Evolutionary conservation across 805 yeast genomes (phyloP), one percentile per base, ranked within the genome.

Genomic region (Yamadazyma takamatsuzukensis): DNA sequence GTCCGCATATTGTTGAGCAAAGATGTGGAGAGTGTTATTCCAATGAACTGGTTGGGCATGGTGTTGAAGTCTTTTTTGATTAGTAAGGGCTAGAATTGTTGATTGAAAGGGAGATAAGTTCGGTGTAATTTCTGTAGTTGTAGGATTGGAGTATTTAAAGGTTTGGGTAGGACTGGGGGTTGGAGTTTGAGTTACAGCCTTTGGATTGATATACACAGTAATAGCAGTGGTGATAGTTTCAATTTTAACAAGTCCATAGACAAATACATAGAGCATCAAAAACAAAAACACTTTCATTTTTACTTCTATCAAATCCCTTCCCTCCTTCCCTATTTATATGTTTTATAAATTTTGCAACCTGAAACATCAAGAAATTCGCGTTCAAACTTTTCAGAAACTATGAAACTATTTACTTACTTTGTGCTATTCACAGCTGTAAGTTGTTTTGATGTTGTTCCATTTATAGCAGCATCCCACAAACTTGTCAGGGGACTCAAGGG

Each of bases 401-500:
- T n/a, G n/a, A n/a, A n/a, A n/a, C n/a, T n/a, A n/a, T n/a, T n/a
- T n/a, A n/a, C n/a, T n/a, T n/a, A n/a, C n/a, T n/a, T n/a, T n/a
- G n/a, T n/a, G n/a, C n/a, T n/a, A n/a, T n/a, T n/a, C n/a, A n/a
- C n/a, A n/a, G 13, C 15, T 13, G 22, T 25, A 6, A 15, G 7
- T 3, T 21, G 31, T 6, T 42, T 44, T 22, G 28, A 42, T 18
- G 45, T 59, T 5, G 56, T 47, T 1, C 72, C 72, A 1, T 44
- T 64, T 12, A 33, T 65, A 10, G 42, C 64, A n/a, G 68, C 65
- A 6, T 62, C 69, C 1, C 72, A 66, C 38, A 54, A 53, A 29
- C 51, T 66, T 12, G 65, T 64, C 0, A 54, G 54, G 6, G 59
- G 56, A 1, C 45, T 64, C 22, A 48, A 43, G 13, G 28, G 34